Conservation (phyloP, 805 yeast species). For the Debaryomyces hansenii region DNA sequence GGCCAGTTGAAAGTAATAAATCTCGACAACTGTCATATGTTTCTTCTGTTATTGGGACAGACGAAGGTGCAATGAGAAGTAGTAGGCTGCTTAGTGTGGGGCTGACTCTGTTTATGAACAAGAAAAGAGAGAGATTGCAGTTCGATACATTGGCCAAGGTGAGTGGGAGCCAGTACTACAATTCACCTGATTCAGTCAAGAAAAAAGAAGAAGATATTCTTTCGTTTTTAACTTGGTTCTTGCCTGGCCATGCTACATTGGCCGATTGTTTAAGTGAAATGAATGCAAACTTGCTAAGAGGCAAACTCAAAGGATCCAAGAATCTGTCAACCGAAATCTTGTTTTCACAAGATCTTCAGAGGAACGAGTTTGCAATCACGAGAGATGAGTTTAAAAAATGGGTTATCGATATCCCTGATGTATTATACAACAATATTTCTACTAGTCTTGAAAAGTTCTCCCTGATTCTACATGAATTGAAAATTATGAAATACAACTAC, state of each 20-base stretch:
- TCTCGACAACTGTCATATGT: no score
- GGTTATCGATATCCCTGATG: constrained; percentile 8
- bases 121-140: not conserved
- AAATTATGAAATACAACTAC: constrained; percentile 4
- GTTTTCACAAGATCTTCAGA: not conserved
- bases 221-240: not conserved
- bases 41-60: no score
- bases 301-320: not conserved
- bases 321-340: not conserved
- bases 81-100: not conserved
- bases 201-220: constrained; percentile 1
- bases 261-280: constrained; percentile 1
- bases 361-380: not conserved
- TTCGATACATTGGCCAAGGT: constrained; percentile 1
- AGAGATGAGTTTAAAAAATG: constrained; percentile 7
- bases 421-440: constrained; percentile 5
- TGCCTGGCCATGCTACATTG: not conserved
- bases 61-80: no score
- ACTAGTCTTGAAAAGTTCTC: constrained; percentile 2
- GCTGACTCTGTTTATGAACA: no score
- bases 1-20: no score
- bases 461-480: constrained; percentile 3
- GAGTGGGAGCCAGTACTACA: not conserved
- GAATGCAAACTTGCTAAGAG: not conserved
- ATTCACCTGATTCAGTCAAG: not conserved